A percentile compares a stretch with the other conserved stretches of the same genome.
Conservation (phyloP, 345 rosid genomes). For the Populus tremula region DNA sequence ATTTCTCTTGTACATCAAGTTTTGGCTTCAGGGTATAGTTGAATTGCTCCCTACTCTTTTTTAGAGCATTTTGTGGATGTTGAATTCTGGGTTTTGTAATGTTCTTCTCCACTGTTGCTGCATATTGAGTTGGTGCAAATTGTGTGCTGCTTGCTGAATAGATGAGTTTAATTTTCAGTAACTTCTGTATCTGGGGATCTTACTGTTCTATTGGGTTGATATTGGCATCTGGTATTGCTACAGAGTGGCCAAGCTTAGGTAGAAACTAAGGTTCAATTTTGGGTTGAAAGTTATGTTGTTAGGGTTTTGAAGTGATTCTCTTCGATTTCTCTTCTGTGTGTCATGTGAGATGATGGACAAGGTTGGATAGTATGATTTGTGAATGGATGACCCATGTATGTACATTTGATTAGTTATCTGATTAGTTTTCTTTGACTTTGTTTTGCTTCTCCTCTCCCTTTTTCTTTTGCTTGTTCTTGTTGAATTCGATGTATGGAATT, state of each 20-base stretch:
- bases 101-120: conserved; percentile 8
- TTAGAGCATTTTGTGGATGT: background rate
- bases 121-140: conserved; percentile 4
- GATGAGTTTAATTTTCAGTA: conserved; percentile 9
- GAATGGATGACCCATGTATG: background rate
- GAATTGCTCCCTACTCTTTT: background rate
- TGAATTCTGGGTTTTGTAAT: conserved; percentile 4
- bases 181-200: background rate
- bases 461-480: background rate
- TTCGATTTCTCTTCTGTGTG: background rate
- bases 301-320: background rate
- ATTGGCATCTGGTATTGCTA: conserved; percentile 17
- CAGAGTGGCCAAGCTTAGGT: conserved; percentile 12
- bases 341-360: background rate
- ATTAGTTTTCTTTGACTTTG: background rate
- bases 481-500: background rate
- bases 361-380: background rate
- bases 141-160: conserved; percentile 8
- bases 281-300: background rate
- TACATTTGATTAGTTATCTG: background rate
- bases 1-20: background rate
- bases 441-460: background rate
- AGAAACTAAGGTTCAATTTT: background rate
- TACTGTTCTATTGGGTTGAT: background rate
- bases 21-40: background rate